phyloP scores from a whole-genome alignment of 805 yeast genomes.

The Zygoascus bituminiphila region DNA sequence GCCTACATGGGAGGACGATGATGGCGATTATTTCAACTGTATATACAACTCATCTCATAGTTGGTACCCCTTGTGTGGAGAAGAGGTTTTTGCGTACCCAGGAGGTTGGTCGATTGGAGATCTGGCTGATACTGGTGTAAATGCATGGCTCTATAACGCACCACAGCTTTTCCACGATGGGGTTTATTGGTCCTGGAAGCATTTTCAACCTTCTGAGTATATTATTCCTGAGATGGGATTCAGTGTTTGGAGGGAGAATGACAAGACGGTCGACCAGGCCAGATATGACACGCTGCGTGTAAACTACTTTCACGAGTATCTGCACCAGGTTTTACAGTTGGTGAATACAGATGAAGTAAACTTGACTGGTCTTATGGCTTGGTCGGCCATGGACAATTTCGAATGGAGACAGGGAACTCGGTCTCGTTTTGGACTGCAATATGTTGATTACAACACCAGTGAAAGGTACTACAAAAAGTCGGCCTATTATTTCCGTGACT shows the following conservation, averaged over 20 bases:
- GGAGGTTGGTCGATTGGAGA: conserved; percentile 19
- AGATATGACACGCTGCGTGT: conserved; percentile 27
- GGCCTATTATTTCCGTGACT: conserved; percentile 17
- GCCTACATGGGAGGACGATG: conserved; percentile 21
- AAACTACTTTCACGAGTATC: conserved; percentile 26
- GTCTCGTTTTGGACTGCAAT: conserved; percentile 18
- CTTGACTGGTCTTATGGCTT: conserved; percentile 28
- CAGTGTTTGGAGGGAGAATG: conserved; percentile 29
- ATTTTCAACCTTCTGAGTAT: conserved; percentile 22
- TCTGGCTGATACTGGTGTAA: conserved; percentile 21
- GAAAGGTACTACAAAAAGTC: conserved; percentile 17
- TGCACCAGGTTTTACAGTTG: conserved; percentile 25
- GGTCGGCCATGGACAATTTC: conserved; percentile 31
- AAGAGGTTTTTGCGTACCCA: conserved; percentile 15
- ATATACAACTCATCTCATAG: conserved; percentile 18
- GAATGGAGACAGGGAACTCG: conserved; percentile 28
- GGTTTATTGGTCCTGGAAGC: conserved; percentile 19
- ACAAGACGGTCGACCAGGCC: conserved; percentile 24
- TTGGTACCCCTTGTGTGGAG: conserved; percentile 27
- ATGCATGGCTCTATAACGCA: conserved; percentile 22
- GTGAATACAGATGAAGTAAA: conserved; percentile 24
- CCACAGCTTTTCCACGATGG: conserved; percentile 16
- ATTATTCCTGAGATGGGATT: conserved; percentile 32
- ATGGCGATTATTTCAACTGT: conserved; percentile 16
- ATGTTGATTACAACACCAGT: conserved; percentile 14